A percentile compares a stretch with the other conserved stretches of the same genome.
These are phyloP conservation scores for Tolypocladium nubicola DNA, from an alignment of 2,329 filamentous ascomycete species.

Conservation along the genomic window DNA sequence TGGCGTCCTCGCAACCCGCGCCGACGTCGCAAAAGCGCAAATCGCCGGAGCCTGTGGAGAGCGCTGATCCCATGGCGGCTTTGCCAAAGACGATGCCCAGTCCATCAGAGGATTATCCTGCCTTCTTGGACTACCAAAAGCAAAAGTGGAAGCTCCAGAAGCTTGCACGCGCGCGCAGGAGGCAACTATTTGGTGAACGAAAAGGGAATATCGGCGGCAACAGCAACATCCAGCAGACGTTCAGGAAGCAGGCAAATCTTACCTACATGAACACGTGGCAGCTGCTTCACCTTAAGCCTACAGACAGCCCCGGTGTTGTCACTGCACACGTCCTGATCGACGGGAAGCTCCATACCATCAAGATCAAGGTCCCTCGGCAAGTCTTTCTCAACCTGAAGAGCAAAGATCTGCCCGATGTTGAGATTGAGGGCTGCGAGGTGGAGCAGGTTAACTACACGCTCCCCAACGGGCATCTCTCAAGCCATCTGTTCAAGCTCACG, in stretches of 20 bases:
- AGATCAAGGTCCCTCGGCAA: conserved; percentile 78
- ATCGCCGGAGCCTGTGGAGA: conserved; percentile 56
- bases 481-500: conserved; percentile 87
- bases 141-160: conserved; percentile 98
- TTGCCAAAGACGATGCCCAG: conserved; percentile 77
- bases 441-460: conserved; percentile 91
- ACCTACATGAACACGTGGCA: conserved; percentile 94
- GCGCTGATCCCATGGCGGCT: conserved; percentile 67
- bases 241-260: conserved; percentile 84
- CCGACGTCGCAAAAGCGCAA: conserved; percentile 57
- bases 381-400: conserved; percentile 88
- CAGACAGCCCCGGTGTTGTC: conserved; percentile 77
- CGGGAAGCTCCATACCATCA: conserved; percentile 78
- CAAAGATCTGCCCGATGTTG: conserved; percentile 78
- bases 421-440: conserved; percentile 74
- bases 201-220: conserved; percentile 43
- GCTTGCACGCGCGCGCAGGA: conserved; percentile 70
- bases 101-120: conserved; percentile 76
- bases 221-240: conserved; percentile 55
- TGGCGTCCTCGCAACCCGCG: conserved; percentile 44
- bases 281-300: conserved; percentile 74
- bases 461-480: conserved; percentile 88
- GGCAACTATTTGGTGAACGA: conserved; percentile 84
- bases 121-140: conserved; percentile 90
- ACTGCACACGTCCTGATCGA: conserved; percentile 87